A percentile compares a stretch with the other conserved stretches of the same genome.
Evolutionary conservation across 768 basidiomycete genomes (phyloP).

Genomic region (Rhodotorula taiwanensis): DNA sequence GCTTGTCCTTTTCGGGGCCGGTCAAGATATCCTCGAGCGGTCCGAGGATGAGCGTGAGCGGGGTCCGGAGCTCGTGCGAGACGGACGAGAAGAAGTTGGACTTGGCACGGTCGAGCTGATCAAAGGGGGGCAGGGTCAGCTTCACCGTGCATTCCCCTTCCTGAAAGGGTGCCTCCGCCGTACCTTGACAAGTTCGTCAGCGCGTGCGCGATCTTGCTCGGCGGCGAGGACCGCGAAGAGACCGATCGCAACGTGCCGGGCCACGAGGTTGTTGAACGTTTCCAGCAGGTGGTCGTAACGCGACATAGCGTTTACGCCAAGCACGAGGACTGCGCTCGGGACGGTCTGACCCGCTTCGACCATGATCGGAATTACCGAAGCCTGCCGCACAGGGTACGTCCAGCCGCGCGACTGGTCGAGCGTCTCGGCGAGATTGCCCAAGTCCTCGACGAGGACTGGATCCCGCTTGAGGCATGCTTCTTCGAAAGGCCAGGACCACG

Average conservation of each 20-base stretch:
- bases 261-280: slow-evolving; percentile 31
- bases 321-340: slow-evolving; percentile 24
- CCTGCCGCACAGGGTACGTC: slow-evolving; percentile 9
- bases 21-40: slow-evolving; percentile 31
- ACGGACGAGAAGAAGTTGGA: slow-evolving; percentile 3
- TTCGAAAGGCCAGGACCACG: slow-evolving; percentile 32
- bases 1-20: slow-evolving; percentile 7
- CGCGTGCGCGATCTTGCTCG: slow-evolving; percentile 28
- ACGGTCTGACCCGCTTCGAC: slow-evolving; percentile 20
- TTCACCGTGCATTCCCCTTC: too few species aligned
- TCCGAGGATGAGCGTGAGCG: slow-evolving; percentile 29
- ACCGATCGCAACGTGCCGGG: slow-evolving; percentile 21
- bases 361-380: slow-evolving; percentile 28
- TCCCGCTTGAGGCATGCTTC: slow-evolving; percentile 28
- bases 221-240: slow-evolving; percentile 26
- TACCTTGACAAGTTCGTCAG: slow-evolving; percentile 21
- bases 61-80: slow-evolving; percentile 32
- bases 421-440: slow-evolving; percentile 5
- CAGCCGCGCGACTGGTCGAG: slow-evolving; percentile 22
- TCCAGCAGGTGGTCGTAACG: slow-evolving; percentile 13
- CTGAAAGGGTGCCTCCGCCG: too few species aligned
- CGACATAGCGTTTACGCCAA: slow-evolving; percentile 26
- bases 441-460: slow-evolving; percentile 24
- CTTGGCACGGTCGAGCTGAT: slow-evolving; percentile 32
- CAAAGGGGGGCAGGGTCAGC: too few species aligned